Evolutionary conservation across 768 basidiomycete species (phyloP).

Genomic region (Panus rudis): DNA sequence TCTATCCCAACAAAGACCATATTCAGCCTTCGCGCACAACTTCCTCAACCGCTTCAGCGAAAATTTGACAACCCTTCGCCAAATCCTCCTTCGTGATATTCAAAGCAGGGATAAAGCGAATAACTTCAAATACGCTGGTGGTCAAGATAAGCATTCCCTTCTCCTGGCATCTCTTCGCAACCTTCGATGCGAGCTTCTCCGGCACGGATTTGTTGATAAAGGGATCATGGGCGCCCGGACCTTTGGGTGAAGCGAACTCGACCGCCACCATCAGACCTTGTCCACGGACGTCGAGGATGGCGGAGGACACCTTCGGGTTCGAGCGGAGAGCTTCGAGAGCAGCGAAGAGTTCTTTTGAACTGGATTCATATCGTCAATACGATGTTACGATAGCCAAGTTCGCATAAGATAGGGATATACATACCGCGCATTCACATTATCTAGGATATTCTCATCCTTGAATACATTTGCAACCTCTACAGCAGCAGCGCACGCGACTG

Average conservation of each 20-base stretch:
- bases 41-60: conserved; percentile 64
- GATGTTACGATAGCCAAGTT: neutral
- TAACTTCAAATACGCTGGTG: conserved; percentile 80
- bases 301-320: conserved; percentile 42
- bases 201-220: conserved; percentile 31
- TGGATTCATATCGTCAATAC: conserved; percentile 18
- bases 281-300: conserved; percentile 85
- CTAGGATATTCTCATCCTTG: conserved; percentile 71
- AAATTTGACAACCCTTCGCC: conserved; percentile 57
- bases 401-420: conserved; percentile 7
- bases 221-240: conserved; percentile 42
- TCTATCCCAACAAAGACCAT: too few species aligned
- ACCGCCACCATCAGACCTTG: conserved; percentile 84
- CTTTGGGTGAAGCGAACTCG: conserved; percentile 64
- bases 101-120: conserved; percentile 90
- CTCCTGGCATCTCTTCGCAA: conserved; percentile 77
- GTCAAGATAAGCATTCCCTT: conserved; percentile 84
- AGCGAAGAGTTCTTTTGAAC: conserved; percentile 66
- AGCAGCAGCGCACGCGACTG: conserved; percentile 88
- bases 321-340: conserved; percentile 50
- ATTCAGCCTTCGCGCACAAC: conserved; percentile 40
- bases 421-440: conserved; percentile 71
- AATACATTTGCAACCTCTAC: conserved; percentile 75
- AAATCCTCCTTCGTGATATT: conserved; percentile 75
- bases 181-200: conserved; percentile 54